phyloP scores from a whole-genome alignment of 2,329 filamentous ascomycete genomes.

The Penicillium sp. region DNA sequence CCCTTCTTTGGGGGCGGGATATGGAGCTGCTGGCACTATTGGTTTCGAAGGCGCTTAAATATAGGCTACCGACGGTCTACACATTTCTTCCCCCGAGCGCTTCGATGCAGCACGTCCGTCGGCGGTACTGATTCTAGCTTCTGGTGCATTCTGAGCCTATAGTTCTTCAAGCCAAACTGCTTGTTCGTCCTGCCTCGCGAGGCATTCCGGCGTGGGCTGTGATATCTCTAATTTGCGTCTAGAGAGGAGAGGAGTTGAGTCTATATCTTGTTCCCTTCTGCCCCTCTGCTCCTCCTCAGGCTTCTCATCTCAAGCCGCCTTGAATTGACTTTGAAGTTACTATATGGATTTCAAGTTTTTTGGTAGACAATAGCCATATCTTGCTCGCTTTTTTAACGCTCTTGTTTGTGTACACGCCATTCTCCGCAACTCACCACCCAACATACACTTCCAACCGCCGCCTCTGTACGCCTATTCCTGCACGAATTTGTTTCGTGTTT shows the following conservation, averaged over 20 bases:
- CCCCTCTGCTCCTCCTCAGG: conserved; percentile 12
- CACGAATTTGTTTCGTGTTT: conserved; percentile 29
- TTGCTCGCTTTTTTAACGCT: conserved; percentile 1
- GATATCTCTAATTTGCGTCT: conserved; percentile 32
- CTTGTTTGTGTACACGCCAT: conserved; percentile 15
- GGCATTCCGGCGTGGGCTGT: conserved; percentile 33
- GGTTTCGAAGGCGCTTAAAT: conserved; percentile 42
- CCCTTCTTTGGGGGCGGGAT: conserved; percentile 28
- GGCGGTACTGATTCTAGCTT: conserved; percentile 32
- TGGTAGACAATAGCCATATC: not conserved
- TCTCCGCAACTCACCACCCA: conserved; percentile 9
- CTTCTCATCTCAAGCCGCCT: conserved; percentile 17
- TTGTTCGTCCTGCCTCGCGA: conserved; percentile 39
- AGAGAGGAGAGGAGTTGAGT: conserved; percentile 27
- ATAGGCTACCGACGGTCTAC: conserved; percentile 37
- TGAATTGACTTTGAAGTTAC: not conserved
- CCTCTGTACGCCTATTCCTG: conserved; percentile 12
- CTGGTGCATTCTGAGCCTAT: conserved; percentile 38
- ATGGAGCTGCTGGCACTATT: conserved; percentile 26
- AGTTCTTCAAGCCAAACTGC: conserved; percentile 31
- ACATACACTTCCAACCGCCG: conserved; percentile 14
- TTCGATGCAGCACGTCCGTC: conserved; percentile 35
- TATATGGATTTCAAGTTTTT: not conserved
- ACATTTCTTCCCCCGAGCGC: conserved; percentile 19
- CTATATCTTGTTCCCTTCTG: conserved; percentile 25